Percentiles rank a stretch among this genome's conserved stretches.
Evolutionary conservation across 306 rosid genomes (phyloP).

Genomic region (Prunus mongolica): DNA sequence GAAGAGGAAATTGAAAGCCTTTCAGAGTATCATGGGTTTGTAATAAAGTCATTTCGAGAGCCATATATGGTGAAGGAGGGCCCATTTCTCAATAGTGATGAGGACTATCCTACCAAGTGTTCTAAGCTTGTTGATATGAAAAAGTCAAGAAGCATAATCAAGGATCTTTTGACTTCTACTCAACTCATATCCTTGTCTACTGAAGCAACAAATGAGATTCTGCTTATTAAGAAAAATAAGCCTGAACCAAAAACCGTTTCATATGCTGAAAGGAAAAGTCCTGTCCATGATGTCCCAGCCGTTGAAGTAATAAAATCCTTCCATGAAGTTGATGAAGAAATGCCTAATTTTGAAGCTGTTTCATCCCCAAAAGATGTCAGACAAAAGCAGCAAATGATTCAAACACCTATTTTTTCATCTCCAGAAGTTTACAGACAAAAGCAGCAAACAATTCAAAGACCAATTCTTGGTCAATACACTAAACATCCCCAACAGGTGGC

Average conservation of each 20-base stretch:
- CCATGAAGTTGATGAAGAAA: constrained; percentile 50
- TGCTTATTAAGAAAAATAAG: constrained; percentile 25
- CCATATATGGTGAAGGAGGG: constrained; percentile 90
- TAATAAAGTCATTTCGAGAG: constrained; percentile 63
- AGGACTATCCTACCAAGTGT: constrained; percentile 79
- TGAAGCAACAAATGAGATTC: constrained; percentile 37
- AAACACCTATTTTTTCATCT: constrained; percentile 12
- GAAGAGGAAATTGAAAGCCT: constrained; percentile 77
- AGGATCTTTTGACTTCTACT: constrained; percentile 52
- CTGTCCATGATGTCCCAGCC: constrained; percentile 7
- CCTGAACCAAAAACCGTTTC: constrained; percentile 30
- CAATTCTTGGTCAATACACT: constrained; percentile 21
- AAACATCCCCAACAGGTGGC: constrained; percentile 28
- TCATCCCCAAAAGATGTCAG: constrained; percentile 40
- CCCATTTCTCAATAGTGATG: constrained; percentile 63
- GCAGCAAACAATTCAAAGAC: constrained; percentile 32
- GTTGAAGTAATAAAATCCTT: constrained; percentile 6
- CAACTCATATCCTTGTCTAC: constrained; percentile 29
- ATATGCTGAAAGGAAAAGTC: constrained; percentile 35
- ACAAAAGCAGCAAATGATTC: constrained; percentile 34
- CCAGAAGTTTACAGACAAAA: constrained; percentile 32
- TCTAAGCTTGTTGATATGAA: constrained; percentile 74
- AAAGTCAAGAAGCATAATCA: constrained; percentile 55
- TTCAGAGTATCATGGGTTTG: constrained; percentile 78
- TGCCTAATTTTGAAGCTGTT: constrained; percentile 33